Evolutionary conservation across 805 yeast genomes (phyloP), one percentile per base, ranked within the genome.

Genomic region (Blastobotrys attinorum): DNA sequence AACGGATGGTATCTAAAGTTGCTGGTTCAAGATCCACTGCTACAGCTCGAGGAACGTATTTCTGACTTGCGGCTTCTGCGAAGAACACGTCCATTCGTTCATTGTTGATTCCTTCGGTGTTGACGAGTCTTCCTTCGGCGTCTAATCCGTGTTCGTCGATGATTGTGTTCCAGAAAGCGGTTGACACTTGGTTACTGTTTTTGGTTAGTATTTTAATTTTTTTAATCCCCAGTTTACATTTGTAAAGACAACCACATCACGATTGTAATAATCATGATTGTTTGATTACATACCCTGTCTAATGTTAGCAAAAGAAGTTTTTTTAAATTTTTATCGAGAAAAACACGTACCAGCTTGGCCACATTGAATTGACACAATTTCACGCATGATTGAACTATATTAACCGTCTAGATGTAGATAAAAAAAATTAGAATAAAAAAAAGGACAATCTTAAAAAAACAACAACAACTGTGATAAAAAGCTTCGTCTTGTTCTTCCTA

Each of bases 11-110:
- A 59, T 88, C 96, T 59, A 88, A 79, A 46, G 96, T 87, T 52
- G 95, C 96, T 39, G 97, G 97, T 69, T 88, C 97, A 61, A 88
- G 75, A 67, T 88, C 97, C 41, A 88, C 94, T 48, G 86, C 79
- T 22, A 88, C 94, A 1, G 96, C 90, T 62, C 97, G 82, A 48
- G 97, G 97, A 48, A 88, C 96, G 67, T 85, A 88, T 65, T 88
- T 88, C 22, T 86, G 86, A 36, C 84, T 77, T 47, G 80, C 73
- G 8, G 95, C 95, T 51, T 68, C 68, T 42, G 82, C 83, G 72
- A 84, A 88, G 64, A 87, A 88, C 46, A 88, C 96, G 59, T 81
- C 82, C 54, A 88, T 70, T 49, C 81, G 79, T 49, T 66, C 70
- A 16, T 56, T 55, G 39, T 56, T 60, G 13, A 48, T 46, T 20